A percentile compares a stretch with the other conserved stretches of the same genome.
Evolutionary conservation across 495 filamentous ascomycete species (phyloP).

Genomic region (Lindgomyces ingoldianus): DNA sequence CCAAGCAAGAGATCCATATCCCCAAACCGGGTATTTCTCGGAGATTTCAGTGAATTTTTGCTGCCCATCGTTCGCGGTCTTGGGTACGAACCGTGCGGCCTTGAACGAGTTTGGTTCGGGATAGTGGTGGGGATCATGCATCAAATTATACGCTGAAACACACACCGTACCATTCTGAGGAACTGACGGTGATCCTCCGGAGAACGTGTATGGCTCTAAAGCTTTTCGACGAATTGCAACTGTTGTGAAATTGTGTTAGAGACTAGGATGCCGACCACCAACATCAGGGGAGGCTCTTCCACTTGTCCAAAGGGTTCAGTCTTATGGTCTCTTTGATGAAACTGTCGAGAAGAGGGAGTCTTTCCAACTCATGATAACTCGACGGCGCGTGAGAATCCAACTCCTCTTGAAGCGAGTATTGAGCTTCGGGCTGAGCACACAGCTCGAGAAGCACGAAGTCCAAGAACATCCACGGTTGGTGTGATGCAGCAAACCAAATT

Average conservation of each 20-base stretch:
- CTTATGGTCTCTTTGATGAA: constrained; percentile 13
- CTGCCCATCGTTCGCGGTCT: background rate
- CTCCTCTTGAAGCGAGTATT: background rate
- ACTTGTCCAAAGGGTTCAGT: background rate
- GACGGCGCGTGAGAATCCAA: background rate
- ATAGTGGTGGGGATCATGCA: background rate
- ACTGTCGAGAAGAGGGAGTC: constrained; percentile 3
- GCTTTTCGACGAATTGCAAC: constrained; percentile 6
- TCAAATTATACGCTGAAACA: constrained; percentile 5
- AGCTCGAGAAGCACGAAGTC: constrained; percentile 5
- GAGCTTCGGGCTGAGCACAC: background rate
- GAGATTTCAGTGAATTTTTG: constrained; percentile 9
- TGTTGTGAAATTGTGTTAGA: too few species aligned
- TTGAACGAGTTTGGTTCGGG: background rate
- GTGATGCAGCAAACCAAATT: constrained; percentile 11
- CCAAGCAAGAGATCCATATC: constrained; percentile 10
- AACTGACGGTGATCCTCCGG: background rate
- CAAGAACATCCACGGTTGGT: constrained; percentile 10
- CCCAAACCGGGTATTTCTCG: constrained; percentile 8
- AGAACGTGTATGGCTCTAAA: background rate
- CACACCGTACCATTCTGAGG: background rate
- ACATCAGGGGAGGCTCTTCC: background rate
- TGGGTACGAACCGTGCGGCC: background rate
- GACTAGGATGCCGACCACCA: background rate
- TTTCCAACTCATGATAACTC: background rate